Percentiles rank a stretch among this genome's conserved stretches.
phyloP scores from a whole-genome alignment of 2,329 filamentous ascomycete genomes.

The Hypoxylon sp. region DNA sequence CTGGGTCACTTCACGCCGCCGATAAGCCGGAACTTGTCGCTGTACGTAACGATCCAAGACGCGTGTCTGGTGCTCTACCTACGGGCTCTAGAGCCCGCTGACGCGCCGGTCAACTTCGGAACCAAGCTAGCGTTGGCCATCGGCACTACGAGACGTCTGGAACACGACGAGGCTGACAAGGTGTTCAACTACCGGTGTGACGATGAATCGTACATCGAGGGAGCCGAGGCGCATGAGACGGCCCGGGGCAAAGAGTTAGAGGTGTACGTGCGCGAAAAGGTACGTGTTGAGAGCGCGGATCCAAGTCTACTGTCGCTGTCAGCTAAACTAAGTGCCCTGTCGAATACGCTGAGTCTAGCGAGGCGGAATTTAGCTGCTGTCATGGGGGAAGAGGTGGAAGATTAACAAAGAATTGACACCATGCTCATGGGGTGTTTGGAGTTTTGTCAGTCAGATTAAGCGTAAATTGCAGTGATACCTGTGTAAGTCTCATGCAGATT shows the following conservation, averaged over 20 bases:
- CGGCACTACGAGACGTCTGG: conserved; percentile 70
- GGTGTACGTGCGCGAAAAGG: conserved; percentile 89
- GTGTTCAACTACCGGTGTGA: conserved; percentile 71
- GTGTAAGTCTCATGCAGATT: not conserved
- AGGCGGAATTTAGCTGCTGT: conserved; percentile 80
- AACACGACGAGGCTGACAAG: conserved; percentile 84
- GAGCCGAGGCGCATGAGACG: conserved; percentile 1
- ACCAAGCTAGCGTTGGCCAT: conserved; percentile 79
- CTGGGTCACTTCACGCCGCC: conserved; percentile 48
- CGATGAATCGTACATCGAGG: conserved; percentile 36
- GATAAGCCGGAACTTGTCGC: conserved; percentile 75
- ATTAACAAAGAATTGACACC: conserved; percentile 38
- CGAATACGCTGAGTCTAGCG: conserved; percentile 76
- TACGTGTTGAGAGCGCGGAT: conserved; percentile 88
- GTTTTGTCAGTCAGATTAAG: not conserved
- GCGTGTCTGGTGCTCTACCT: conserved; percentile 76
- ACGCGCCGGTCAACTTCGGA: conserved; percentile 69
- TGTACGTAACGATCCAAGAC: conserved; percentile 78
- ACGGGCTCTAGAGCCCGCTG: conserved; percentile 75
- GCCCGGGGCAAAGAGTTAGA: conserved; percentile 57
- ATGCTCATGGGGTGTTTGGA: not conserved
- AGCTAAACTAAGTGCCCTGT: conserved; percentile 83
- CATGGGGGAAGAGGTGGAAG: conserved; percentile 71
- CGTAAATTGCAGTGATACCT: not conserved
- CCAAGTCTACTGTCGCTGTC: conserved; percentile 85